Evolutionary conservation across 2,329 filamentous ascomycete genomes (phyloP), one percentile per base, ranked within the genome.

Genomic region (Diaporthe caulivora): DNA sequence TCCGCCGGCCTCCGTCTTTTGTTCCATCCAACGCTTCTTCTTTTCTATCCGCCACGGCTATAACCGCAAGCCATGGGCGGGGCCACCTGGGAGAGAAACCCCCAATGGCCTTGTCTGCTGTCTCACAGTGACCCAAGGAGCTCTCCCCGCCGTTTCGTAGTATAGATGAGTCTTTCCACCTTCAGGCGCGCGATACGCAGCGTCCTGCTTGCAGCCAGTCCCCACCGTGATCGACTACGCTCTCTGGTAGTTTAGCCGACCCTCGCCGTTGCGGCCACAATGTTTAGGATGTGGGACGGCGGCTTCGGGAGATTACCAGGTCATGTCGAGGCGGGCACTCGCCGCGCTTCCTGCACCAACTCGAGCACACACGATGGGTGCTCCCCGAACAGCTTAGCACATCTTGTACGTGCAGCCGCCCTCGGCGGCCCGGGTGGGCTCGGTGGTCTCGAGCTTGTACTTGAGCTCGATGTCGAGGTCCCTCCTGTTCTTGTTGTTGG

Each of bases 401-500:
- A 92, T 92, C 84, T 93, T 96, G 88, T 98, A 99, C 78, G 91
- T 88, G 83, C 93, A 94, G 76, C 86, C 82, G 72, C 95, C 96
- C 80, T 91, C 84, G 6, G 91, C 90, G 74, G 87, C 85, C 77
- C 97, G 91, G 76, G 88, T 93, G 42, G 86, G 83, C 81, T 98
- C 95, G 34, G 91, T 85, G 4, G 95, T 94, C 80, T 94, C 89
- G 69, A 98, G 90, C 80, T 91, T 88, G 86, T 98, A 98, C 58
- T 91, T 87, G 80, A 99, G 90, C 80, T 90, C 91, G 81, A 99
- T 97, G 84, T 99, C 97, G 71, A 99, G 89, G 83, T 99, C 97
- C 77, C 97, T 93, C 83, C 93, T 92, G 88, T 99, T 98, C 90
- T 97, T 95, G 76, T 93, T 89, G 82, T 98, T 99, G 70, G 97